A percentile compares a stretch with the other conserved stretches of the same genome.
Evolutionary conservation across 768 basidiomycete genomes (phyloP).

Genomic region (Hebeloma cylindrosporum): DNA sequence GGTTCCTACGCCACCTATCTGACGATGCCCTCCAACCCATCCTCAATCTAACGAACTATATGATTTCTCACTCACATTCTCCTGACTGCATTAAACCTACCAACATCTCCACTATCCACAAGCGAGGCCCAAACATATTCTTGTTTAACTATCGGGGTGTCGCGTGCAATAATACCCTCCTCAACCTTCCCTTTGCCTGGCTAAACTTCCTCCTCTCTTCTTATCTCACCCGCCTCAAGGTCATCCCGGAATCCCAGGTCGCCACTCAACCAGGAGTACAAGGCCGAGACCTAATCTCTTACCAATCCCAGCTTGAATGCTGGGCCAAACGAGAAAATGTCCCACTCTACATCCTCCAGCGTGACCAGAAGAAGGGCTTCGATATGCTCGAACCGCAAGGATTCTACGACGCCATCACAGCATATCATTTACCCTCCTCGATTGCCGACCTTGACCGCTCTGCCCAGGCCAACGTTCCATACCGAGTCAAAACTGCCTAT

Average conservation of each 20-base stretch:
- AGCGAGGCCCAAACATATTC: constrained; percentile 21
- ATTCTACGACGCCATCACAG: constrained; percentile 30
- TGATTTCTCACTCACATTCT: constrained; percentile 21
- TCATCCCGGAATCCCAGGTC: constrained; percentile 27
- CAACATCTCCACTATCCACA: constrained; percentile 29
- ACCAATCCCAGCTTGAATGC: constrained; percentile 19
- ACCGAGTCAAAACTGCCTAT: constrained; percentile 25
- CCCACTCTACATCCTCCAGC: constrained; percentile 18
- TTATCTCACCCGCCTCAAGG: constrained; percentile 18
- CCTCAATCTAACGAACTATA: constrained; percentile 28
- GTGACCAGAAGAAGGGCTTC: constrained; percentile 32
- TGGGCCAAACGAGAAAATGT: constrained; percentile 21
- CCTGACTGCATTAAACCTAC: constrained; percentile 27
- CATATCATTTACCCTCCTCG: constrained; percentile 24
- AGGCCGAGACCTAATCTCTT: constrained; percentile 23
- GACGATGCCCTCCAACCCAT: constrained; percentile 22
- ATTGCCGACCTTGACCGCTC: constrained; percentile 28
- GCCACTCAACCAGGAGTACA: constrained; percentile 31
- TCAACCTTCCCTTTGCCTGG: constrained; percentile 29
- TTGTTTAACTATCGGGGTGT: constrained; percentile 32
- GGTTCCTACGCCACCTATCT: constrained; percentile 27
- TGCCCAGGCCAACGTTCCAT: constrained; percentile 21
- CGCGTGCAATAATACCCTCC: constrained; percentile 22
- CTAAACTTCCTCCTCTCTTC: constrained; percentile 23
- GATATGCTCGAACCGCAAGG: constrained; percentile 27